These are phyloP conservation scores for Aspergillus pseudoterreus DNA, from an alignment of 2,329 filamentous ascomycete genomes.

Conservation along the genomic window DNA sequence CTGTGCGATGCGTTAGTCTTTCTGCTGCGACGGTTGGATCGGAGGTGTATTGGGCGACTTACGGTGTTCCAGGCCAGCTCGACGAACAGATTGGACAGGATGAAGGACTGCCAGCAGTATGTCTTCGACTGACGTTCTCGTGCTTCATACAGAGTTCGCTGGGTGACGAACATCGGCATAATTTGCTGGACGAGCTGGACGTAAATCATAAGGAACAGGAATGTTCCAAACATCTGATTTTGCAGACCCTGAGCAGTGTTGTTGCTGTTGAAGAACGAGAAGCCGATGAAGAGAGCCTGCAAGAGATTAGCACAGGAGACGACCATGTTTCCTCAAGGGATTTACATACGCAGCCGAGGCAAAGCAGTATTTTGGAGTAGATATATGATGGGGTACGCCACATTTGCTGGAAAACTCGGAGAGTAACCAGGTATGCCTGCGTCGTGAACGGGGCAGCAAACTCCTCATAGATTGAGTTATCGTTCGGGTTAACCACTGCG, in stretches of 20 bases:
- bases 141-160: slow-evolving; percentile 55
- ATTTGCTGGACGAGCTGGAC: slow-evolving; percentile 50
- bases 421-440: slow-evolving; percentile 63
- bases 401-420: slow-evolving; percentile 80
- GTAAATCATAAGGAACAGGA: slow-evolving; percentile 77
- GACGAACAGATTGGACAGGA: slow-evolving; percentile 64
- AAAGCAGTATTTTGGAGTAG: slow-evolving; percentile 73
- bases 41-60: background rate
- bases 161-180: slow-evolving; percentile 54
- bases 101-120: slow-evolving; percentile 69
- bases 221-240: slow-evolving; percentile 84
- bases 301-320: background rate
- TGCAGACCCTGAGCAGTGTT: slow-evolving; percentile 76
- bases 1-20: slow-evolving; percentile 17
- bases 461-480: slow-evolving; percentile 40
- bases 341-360: slow-evolving; percentile 48
- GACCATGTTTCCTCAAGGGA: background rate
- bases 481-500: slow-evolving; percentile 38
- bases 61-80: slow-evolving; percentile 60
- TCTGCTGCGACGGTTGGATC: too few species aligned
- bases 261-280: slow-evolving; percentile 69
- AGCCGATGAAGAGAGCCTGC: slow-evolving; percentile 68
- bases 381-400: slow-evolving; percentile 85
- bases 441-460: slow-evolving; percentile 59
- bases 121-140: slow-evolving; percentile 61